These are phyloP conservation scores for Gracilaria vermiculophylla DNA, from an alignment of 23 red algal species.

Conservation along the genomic window DNA sequence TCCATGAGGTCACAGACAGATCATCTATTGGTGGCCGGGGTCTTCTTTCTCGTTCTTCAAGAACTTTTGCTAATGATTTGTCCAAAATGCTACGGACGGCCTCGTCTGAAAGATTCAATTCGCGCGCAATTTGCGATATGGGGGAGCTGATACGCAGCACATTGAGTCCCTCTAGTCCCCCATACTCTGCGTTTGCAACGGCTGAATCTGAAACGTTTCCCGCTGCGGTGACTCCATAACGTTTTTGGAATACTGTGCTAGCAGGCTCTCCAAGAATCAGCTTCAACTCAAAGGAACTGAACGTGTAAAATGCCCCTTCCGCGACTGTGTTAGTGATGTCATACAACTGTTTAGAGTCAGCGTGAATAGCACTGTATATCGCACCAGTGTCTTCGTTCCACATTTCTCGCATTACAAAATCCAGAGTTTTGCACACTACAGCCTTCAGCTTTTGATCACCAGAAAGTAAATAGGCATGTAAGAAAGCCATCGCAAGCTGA, in stretches of 20 bases:
- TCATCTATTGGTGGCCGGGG: conserved; percentile 67
- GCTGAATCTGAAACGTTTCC: conserved; percentile 70
- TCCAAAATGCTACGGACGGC: conserved; percentile 22
- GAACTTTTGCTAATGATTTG: conserved; percentile 18
- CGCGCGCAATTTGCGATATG: conserved; percentile 37
- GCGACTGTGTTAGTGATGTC: conserved; percentile 7
- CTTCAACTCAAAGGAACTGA: conserved; percentile 74
- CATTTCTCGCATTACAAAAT: conserved; percentile 77
- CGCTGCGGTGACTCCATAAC: conserved; percentile 60
- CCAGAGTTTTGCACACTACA: conserved; percentile 54
- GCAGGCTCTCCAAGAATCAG: conserved; percentile 71
- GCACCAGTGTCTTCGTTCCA: conserved; percentile 45
- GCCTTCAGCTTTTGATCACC: conserved; percentile 15
- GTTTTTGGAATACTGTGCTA: conserved; percentile 57
- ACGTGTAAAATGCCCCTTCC: conserved; percentile 83
- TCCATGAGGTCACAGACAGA: conserved; percentile 66
- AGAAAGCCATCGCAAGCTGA: conserved; percentile 63
- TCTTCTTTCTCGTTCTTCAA: conserved; percentile 20
- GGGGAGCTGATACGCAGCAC: conserved; percentile 36
- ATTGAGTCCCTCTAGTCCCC: conserved; percentile 61
- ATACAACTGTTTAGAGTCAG: conserved; percentile 61
- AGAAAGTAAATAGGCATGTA: conserved; percentile 66
- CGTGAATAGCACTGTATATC: conserved; percentile 73
- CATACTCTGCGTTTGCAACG: conserved; percentile 60
- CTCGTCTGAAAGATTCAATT: conserved; percentile 1